Evolutionary conservation across 1,284 basidiomycete species (phyloP), one percentile per base, ranked within the genome.

Genomic region (Vanrija pseudolonga): DNA sequence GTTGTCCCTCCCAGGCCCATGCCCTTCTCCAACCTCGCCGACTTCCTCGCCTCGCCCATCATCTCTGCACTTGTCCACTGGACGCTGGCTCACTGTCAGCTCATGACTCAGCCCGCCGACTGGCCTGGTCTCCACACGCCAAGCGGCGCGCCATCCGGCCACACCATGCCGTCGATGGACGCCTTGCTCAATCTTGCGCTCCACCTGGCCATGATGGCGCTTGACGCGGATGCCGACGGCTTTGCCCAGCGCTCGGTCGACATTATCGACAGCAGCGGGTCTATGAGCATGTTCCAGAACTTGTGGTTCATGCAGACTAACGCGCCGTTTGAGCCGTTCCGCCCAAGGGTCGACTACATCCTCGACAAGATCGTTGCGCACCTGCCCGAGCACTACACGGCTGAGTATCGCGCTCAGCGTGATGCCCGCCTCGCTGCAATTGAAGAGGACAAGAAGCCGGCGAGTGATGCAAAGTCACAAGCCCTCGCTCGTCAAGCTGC

Each of bases 111-210:
- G 42, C 66, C 65, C 1, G 51, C 53, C 18, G 50, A 61, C 28
- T 72, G 69, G 68, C 51, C 61, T 2, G 56, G 57, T 8, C 49
- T 59, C 4, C 41, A 38, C 9, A 60, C 55, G 6, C 36, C 24
- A 45, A 56, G 56, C 17, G 60, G 58, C 14, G 43, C 50, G 22
- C 45, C 62, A 2, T 61, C 66, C 0, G 63, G 61, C 7, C 32
- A 46, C 9, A 6, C 24, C 6, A 60, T 68, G 51, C 74, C 67
- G 12, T 65, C 70, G 15, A 63, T 70, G 58, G 74, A 74, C 37
- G 64, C 17, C 69, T 88, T 98, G 51, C 80, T 97, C 15, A 95
- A 98, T 71, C 87, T 94, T 60, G 84, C 84, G 0, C 78, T 98
- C 22, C 90, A 96, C 71, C 82, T 97, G 22, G 76, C 86, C 51